phyloP scores from a whole-genome alignment of 148 eudicot genomes.

The Fallopia convolvulus region DNA sequence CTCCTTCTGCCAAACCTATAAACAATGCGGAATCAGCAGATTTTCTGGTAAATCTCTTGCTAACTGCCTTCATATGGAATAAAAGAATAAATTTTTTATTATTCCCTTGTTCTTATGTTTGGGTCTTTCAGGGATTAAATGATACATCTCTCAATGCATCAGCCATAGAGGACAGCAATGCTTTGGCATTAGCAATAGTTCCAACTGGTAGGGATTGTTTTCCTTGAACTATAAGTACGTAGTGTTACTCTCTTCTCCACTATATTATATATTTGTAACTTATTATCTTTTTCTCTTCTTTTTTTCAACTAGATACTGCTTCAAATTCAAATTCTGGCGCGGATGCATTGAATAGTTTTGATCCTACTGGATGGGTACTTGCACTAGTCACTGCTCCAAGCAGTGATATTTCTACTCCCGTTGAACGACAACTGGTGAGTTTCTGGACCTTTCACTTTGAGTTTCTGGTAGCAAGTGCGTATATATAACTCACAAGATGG shows the following conservation, averaged over 20 bases:
- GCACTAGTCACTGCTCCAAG: conserved; percentile 91
- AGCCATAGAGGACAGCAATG: conserved; percentile 83
- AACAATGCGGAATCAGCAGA: conserved; percentile 60
- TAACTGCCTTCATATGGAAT: background rate
- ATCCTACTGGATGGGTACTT: conserved; percentile 97
- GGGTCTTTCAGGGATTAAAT: conserved; percentile 57
- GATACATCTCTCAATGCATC: conserved; percentile 42
- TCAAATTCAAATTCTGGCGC: conserved; percentile 36
- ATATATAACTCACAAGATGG: background rate
- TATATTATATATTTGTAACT: background rate
- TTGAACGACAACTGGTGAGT: conserved; percentile 82
- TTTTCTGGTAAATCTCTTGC: conserved; percentile 46
- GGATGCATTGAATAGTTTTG: conserved; percentile 29
- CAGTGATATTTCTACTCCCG: conserved; percentile 49
- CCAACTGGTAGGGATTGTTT: conserved; percentile 46
- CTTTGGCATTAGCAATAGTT: conserved; percentile 85
- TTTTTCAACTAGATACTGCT: conserved; percentile 27
- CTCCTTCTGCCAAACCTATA: conserved; percentile 33
- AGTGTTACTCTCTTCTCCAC: background rate
- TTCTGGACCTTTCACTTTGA: background rate
- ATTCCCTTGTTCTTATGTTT: background rate
- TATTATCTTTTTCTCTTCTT: background rate
- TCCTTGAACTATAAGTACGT: background rate
- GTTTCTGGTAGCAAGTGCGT: too few species aligned
- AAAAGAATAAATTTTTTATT: background rate